Evolutionary conservation across 805 yeast species (phyloP).

Genomic region (Metschnikowia chrysomelidarum): DNA sequence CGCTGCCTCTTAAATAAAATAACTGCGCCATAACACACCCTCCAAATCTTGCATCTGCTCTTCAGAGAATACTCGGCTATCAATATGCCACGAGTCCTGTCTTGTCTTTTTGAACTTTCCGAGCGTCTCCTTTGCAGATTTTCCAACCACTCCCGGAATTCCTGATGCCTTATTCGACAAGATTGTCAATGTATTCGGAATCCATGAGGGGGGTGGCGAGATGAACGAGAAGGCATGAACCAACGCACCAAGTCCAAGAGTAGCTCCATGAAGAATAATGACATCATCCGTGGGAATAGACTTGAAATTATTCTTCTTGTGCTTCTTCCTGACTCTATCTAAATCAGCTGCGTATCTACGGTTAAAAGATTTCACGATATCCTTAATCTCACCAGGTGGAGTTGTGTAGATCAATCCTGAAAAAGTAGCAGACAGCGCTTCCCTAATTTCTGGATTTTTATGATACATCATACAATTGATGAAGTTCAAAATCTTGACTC

Average conservation of each 20-base stretch:
- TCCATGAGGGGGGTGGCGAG: constrained; percentile 91
- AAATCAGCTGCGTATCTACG: constrained; percentile 26
- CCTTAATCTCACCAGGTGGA: constrained; percentile 47
- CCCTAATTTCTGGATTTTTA: constrained; percentile 71
- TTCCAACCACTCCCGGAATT: constrained; percentile 75
- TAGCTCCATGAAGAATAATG: constrained; percentile 72
- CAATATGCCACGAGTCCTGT: constrained; percentile 96
- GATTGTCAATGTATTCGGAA: constrained; percentile 67
- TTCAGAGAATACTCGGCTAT: constrained; percentile 66
- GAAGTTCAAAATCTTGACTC: constrained; percentile 48
- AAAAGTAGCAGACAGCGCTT: constrained; percentile 67
- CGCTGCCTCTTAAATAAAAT: constrained; percentile 64
- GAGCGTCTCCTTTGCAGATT: constrained; percentile 75
- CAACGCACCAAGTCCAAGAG: constrained; percentile 84
- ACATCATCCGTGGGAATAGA: constrained; percentile 39
- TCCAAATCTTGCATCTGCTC: constrained; percentile 88
- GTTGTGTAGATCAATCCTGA: constrained; percentile 74
- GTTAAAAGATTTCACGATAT: constrained; percentile 40
- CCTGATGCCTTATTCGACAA: constrained; percentile 71
- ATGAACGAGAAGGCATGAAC: constrained; percentile 86
- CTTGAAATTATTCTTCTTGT: constrained; percentile 39
- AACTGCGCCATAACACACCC: constrained; percentile 91
- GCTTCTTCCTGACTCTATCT: constrained; percentile 41
- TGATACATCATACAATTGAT: constrained; percentile 56
- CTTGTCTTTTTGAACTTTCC: constrained; percentile 87